phyloP scores from a whole-genome alignment of 164 flowering plant genomes.

The Aristolochia fimbriata region DNA sequence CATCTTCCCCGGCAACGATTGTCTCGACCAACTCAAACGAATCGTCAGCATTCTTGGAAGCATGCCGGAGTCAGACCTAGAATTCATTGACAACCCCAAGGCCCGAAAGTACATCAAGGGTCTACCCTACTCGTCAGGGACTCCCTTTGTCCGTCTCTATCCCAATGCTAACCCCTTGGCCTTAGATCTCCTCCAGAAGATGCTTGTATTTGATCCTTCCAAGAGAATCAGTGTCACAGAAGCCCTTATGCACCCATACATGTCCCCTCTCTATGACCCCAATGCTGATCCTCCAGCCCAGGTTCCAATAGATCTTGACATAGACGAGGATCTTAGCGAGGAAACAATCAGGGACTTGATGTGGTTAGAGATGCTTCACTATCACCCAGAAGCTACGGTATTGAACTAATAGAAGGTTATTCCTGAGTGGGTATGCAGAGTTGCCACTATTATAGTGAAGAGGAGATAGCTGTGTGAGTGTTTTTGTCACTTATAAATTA shows the following conservation, averaged over 20 bases:
- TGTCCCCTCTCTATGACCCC: slow-evolving; percentile 69
- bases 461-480: too few species aligned
- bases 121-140: slow-evolving; percentile 50
- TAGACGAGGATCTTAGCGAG: slow-evolving; percentile 70
- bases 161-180: slow-evolving; percentile 75
- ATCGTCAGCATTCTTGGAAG: slow-evolving; percentile 80
- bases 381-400: slow-evolving; percentile 69
- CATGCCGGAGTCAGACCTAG: slow-evolving; percentile 60
- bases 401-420: slow-evolving; percentile 10
- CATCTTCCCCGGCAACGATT: slow-evolving; percentile 82
- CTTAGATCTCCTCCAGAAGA: slow-evolving; percentile 63
- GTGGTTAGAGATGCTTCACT: slow-evolving; percentile 77
- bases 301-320: slow-evolving; percentile 71
- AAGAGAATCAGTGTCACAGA: slow-evolving; percentile 82
- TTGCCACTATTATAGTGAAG: too few species aligned
- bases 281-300: slow-evolving; percentile 58
- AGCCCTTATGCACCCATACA: slow-evolving; percentile 83
- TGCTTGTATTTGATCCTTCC: slow-evolving; percentile 86
- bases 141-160: slow-evolving; percentile 50
- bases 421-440: too few species aligned
- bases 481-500: too few species aligned
- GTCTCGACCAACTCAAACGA: slow-evolving; percentile 81
- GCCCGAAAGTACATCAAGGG: slow-evolving; percentile 62
- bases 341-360: slow-evolving; percentile 80
- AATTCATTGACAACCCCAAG: slow-evolving; percentile 74